Evolutionary conservation across 176 grass and related monocot genomes (phyloP).

Genomic region (Cymbopogon citratus): DNA sequence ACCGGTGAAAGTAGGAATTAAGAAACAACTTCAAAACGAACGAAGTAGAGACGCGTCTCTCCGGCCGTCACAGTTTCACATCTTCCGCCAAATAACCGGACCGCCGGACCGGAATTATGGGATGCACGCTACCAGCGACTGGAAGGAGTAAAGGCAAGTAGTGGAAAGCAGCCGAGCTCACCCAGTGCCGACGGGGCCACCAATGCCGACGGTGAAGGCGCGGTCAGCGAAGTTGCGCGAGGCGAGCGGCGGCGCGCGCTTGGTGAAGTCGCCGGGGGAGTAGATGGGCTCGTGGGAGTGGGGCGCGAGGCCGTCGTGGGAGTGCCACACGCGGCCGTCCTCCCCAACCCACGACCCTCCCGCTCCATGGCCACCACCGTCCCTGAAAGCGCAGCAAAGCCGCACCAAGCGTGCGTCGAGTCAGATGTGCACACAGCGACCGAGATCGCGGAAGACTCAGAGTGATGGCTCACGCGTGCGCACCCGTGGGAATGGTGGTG

Average conservation of each 20-base stretch:
- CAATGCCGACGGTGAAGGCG: slow-evolving; percentile 94
- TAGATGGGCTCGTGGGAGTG: slow-evolving; percentile 99
- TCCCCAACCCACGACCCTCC: slow-evolving; percentile 56
- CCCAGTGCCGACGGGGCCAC: slow-evolving; percentile 93
- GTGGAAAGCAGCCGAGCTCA: not conserved
- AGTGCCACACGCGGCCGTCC: slow-evolving; percentile 82
- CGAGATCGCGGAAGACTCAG: not conserved
- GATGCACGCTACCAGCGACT: too few relatives aligned
- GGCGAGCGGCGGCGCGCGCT: slow-evolving; percentile 63
- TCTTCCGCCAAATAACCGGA: not conserved
- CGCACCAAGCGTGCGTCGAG: not conserved
- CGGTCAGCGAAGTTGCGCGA: slow-evolving; percentile 70
- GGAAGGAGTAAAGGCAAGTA: not conserved
- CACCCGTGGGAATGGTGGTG: slow-evolving; percentile 43
- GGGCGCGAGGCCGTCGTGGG: slow-evolving; percentile 92
- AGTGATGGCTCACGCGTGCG: not conserved
- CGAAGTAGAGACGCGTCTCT: not conserved
- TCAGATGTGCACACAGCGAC: not conserved
- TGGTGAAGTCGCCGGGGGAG: slow-evolving; percentile 84
- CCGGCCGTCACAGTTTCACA: not conserved
- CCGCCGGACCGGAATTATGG: not conserved
- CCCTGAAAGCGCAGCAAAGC: slow-evolving; percentile 23
- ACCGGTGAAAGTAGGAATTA: not conserved
- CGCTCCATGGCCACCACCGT: not conserved
- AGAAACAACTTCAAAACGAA: not conserved